Evolutionary conservation across 805 yeast species (phyloP).

Genomic region (Candida bentonensis): DNA sequence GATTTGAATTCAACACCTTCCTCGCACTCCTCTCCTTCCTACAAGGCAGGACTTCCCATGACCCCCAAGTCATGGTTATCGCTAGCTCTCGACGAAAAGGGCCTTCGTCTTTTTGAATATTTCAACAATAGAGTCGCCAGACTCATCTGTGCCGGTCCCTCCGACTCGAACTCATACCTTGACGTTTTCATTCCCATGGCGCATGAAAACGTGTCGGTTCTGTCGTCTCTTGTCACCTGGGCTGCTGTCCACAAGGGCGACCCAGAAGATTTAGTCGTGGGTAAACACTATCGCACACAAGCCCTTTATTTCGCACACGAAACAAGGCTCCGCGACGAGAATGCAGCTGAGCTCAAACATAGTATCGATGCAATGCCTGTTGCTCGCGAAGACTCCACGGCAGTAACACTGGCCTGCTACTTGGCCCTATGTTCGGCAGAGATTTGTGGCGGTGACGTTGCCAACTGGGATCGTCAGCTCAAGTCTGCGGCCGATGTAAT

Average conservation of each 20-base stretch:
- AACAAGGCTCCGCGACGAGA: background rate
- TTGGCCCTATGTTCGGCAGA: conserved; percentile 63
- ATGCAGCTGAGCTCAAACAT: background rate
- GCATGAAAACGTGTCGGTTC: conserved; percentile 29
- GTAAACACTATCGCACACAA: conserved; percentile 8
- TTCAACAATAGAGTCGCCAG: conserved; percentile 18
- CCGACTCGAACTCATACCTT: conserved; percentile 30
- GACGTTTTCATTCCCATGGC: conserved; percentile 43
- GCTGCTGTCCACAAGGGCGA: conserved; percentile 22
- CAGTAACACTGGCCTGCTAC: conserved; percentile 36
- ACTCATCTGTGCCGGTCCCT: conserved; percentile 33
- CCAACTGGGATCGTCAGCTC: conserved; percentile 54
- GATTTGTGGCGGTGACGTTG: conserved; percentile 68
- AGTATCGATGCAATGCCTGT: conserved; percentile 10
- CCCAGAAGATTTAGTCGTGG: conserved; percentile 16
- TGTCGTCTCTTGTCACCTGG: conserved; percentile 44
- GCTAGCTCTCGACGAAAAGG: background rate
- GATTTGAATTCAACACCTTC: background rate
- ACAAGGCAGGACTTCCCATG: background rate
- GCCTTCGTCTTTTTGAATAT: conserved; percentile 15
- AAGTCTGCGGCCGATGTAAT: conserved; percentile 52
- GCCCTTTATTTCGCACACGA: background rate
- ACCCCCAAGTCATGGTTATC: background rate
- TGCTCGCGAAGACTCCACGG: conserved; percentile 7
- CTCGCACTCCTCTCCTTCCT: background rate